A percentile compares a stretch with the other conserved stretches of the same genome.
phyloP scores from a whole-genome alignment of 192 early-diverging fungal genomes.

The Spizellomyces sp. region DNA sequence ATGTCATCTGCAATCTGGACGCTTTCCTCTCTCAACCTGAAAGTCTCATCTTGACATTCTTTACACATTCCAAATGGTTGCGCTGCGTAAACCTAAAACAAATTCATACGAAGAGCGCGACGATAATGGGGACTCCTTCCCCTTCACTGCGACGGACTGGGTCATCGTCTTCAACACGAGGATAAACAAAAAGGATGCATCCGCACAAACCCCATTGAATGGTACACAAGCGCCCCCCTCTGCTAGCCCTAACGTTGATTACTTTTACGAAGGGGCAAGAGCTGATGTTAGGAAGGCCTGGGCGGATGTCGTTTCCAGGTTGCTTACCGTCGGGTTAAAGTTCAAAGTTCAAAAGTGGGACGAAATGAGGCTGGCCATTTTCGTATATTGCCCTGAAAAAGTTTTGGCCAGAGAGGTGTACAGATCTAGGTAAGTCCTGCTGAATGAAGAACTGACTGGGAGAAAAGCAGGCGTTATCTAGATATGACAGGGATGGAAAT shows the following conservation, averaged over 20 bases:
- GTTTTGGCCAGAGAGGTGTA: slow-evolving; percentile 28
- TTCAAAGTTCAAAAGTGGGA: slow-evolving; percentile 64
- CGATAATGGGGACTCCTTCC: slow-evolving; percentile 1
- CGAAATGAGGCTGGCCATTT: slow-evolving; percentile 34
- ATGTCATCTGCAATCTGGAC: no score
- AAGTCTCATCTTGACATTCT: no score
- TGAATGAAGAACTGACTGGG: not conserved
- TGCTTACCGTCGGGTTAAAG: slow-evolving; percentile 61
- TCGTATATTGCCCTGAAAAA: slow-evolving; percentile 30
- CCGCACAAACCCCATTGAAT: not conserved
- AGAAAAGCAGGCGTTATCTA: not conserved
- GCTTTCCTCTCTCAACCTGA: no score
- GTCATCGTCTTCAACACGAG: slow-evolving; percentile 32
- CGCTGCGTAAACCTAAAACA: not conserved
- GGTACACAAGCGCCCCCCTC: not conserved
- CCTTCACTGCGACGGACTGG: slow-evolving; percentile 26
- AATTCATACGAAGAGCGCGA: not conserved
- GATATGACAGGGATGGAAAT: not conserved
- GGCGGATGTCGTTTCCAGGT: slow-evolving; percentile 52
- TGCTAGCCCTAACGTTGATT: not conserved
- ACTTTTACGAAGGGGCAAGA: slow-evolving; percentile 6
- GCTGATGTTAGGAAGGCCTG: slow-evolving; percentile 46
- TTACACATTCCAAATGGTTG: no score
- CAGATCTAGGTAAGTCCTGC: slow-evolving; percentile 17
- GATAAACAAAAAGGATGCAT: not conserved